These are phyloP conservation scores for Anthostomella pinea DNA, from an alignment of 2,329 filamentous ascomycete genomes.

Conservation along the genomic window DNA sequence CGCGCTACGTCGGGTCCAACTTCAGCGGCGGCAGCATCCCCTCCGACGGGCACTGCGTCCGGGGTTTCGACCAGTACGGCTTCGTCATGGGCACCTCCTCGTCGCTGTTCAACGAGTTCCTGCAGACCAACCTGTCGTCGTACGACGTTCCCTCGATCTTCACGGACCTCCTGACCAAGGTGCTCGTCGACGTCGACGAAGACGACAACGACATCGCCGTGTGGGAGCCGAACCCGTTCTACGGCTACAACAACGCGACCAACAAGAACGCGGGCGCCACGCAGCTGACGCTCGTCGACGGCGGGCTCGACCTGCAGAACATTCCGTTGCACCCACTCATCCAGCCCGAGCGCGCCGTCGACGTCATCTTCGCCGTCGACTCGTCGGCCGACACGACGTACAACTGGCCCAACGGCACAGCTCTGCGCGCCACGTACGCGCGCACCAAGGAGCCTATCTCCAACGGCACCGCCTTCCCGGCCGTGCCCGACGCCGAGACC, in stretches of 20 bases:
- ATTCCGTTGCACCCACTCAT: conserved; percentile 76
- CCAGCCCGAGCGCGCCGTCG: conserved; percentile 67
- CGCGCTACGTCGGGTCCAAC: conserved; percentile 69
- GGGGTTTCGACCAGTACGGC: conserved; percentile 78
- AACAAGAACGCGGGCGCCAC: conserved; percentile 54
- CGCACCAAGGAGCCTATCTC: conserved; percentile 54
- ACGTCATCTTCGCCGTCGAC: conserved; percentile 80
- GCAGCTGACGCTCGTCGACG: conserved; percentile 71
- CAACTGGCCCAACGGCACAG: conserved; percentile 75
- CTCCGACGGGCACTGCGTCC: conserved; percentile 59
- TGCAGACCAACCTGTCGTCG: conserved; percentile 60
- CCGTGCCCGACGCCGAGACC: conserved; percentile 70
- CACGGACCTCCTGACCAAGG: conserved; percentile 44
- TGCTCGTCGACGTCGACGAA: conserved; percentile 55
- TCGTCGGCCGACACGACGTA: conserved; percentile 68
- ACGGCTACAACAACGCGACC: conserved; percentile 58
- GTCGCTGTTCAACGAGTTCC: conserved; percentile 77
- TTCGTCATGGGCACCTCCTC: conserved; percentile 85
- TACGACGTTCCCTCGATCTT: conserved; percentile 47
- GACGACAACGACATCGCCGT: conserved; percentile 70
- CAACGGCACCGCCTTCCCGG: conserved; percentile 70
- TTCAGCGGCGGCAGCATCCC: conserved; percentile 63
- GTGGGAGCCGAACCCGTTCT: conserved; percentile 75
- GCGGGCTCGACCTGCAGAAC: conserved; percentile 75
- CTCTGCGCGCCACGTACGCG: conserved; percentile 70